phyloP scores from a whole-genome alignment of 2,329 filamentous ascomycete genomes.

The Phyllosticta citrichinensis region DNA sequence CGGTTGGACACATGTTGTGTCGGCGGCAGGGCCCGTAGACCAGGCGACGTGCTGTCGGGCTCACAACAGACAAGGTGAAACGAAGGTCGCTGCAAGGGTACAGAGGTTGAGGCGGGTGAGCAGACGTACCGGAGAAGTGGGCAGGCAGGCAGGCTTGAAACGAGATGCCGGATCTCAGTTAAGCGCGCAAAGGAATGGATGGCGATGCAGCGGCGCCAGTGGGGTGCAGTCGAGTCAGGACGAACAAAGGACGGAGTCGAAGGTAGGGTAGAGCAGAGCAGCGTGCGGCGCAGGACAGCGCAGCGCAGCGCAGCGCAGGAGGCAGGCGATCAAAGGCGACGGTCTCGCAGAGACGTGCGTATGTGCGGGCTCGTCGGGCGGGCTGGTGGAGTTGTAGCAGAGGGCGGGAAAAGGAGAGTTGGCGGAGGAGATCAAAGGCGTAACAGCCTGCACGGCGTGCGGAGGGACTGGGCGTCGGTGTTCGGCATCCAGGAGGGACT shows the following conservation, averaged over 20 bases:
- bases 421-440: constrained; percentile 1
- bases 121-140: constrained; percentile 22
- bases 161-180: constrained; percentile 34
- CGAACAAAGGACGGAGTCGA: neutral
- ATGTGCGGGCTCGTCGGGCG: constrained; percentile 5
- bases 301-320: neutral
- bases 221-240: neutral
- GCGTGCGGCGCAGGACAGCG: neutral
- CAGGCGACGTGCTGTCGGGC: constrained; percentile 8
- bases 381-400: neutral
- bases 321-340: constrained; percentile 1
- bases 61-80: constrained; percentile 8
- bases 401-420: constrained; percentile 1
- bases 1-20: neutral
- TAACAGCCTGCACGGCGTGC: constrained; percentile 10
- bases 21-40: constrained; percentile 3
- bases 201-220: constrained; percentile 11
- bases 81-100: neutral
- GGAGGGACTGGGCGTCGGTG: neutral
- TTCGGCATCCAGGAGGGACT: constrained; percentile 10
- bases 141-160: constrained; percentile 23
- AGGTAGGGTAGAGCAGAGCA: neutral
- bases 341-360: constrained; percentile 13
- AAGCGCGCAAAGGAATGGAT: constrained; percentile 31
- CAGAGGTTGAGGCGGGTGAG: constrained; percentile 6